A percentile compares a stretch with the other conserved stretches of the same genome.
phyloP scores from a whole-genome alignment of 1,284 basidiomycete species.

The Rhodotorula sp. region DNA sequence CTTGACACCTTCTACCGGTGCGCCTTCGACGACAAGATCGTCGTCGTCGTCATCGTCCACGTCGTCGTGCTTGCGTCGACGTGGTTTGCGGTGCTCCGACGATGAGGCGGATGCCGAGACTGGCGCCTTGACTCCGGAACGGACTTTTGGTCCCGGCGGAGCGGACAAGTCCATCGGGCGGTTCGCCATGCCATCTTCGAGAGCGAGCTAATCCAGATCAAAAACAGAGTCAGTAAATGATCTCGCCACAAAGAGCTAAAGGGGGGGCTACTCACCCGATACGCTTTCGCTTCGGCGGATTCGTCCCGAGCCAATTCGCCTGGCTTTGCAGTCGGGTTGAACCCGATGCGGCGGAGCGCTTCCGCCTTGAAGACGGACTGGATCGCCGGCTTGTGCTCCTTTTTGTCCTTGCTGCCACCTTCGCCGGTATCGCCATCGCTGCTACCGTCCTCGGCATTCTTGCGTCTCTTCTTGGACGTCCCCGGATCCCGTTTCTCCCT shows the following conservation, averaged over 20 bases:
- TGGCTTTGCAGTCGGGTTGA: conserved; percentile 23
- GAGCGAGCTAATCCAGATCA: not conserved
- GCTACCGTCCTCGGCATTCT: conserved; percentile 4
- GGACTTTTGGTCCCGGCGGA: conserved; percentile 14
- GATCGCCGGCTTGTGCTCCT: conserved; percentile 1
- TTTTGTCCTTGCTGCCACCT: not conserved
- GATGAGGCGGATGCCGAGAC: not conserved
- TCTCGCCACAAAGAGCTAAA: not conserved
- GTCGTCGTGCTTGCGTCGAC: not conserved
- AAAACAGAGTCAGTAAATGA: not conserved
- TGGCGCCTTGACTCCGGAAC: conserved; percentile 11
- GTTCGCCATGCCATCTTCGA: conserved; percentile 8
- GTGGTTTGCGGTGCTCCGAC: not conserved
- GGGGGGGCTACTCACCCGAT: conserved; percentile 10
- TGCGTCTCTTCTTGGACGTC: not conserved
- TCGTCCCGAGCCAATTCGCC: conserved; percentile 17
- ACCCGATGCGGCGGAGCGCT: conserved; percentile 33
- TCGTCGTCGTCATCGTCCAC: conserved; percentile 24
- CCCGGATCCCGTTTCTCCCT: not conserved
- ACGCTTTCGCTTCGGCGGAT: conserved; percentile 11
- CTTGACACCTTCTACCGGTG: conserved; percentile 6
- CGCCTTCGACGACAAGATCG: conserved; percentile 31
- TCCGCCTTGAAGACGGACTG: conserved; percentile 15
- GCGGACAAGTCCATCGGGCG: conserved; percentile 22
- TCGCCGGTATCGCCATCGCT: not conserved